These are phyloP conservation scores for Schwanniomyces yamadae DNA, from an alignment of 805 yeast genomes.

Conservation along the genomic window DNA sequence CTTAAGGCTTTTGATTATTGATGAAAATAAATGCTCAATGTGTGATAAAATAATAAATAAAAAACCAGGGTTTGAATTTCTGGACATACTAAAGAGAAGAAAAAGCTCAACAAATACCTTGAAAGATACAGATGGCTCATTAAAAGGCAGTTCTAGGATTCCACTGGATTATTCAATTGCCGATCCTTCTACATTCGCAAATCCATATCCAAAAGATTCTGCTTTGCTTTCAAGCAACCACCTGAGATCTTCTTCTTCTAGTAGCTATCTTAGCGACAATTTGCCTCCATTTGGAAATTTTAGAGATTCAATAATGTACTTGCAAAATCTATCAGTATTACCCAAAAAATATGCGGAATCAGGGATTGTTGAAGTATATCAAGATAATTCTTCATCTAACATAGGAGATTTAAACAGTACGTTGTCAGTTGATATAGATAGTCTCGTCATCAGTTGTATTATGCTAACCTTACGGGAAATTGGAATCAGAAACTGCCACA, in stretches of 20 bases:
- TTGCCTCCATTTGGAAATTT: slow-evolving; percentile 41
- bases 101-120: slow-evolving; percentile 1
- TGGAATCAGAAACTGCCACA: slow-evolving; percentile 22
- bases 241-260: slow-evolving; percentile 1
- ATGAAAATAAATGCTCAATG: slow-evolving; percentile 33
- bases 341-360: slow-evolving; percentile 39
- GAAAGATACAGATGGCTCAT: slow-evolving; percentile 3
- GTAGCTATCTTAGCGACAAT: slow-evolving; percentile 23
- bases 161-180: too few species aligned
- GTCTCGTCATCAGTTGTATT: slow-evolving; percentile 30
- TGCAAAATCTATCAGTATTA: slow-evolving; percentile 16
- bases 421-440: slow-evolving; percentile 31
- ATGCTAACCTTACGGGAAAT: slow-evolving; percentile 33
- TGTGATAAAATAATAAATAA: slow-evolving; percentile 35
- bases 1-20: slow-evolving; percentile 33
- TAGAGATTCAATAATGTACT: slow-evolving; percentile 26
- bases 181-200: slow-evolving; percentile 15
- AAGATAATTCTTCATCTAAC: slow-evolving; percentile 17
- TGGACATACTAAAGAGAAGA: slow-evolving; percentile 14
- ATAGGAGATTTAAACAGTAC: slow-evolving; percentile 20
- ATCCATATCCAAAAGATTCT: slow-evolving; percentile 32
- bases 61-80: slow-evolving; percentile 24
- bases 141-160: too few species aligned
- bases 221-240: slow-evolving; percentile 18
- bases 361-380: slow-evolving; percentile 37